Conservation (phyloP, 148 eudicot genomes). For the Vaccinium darrowii region DNA sequence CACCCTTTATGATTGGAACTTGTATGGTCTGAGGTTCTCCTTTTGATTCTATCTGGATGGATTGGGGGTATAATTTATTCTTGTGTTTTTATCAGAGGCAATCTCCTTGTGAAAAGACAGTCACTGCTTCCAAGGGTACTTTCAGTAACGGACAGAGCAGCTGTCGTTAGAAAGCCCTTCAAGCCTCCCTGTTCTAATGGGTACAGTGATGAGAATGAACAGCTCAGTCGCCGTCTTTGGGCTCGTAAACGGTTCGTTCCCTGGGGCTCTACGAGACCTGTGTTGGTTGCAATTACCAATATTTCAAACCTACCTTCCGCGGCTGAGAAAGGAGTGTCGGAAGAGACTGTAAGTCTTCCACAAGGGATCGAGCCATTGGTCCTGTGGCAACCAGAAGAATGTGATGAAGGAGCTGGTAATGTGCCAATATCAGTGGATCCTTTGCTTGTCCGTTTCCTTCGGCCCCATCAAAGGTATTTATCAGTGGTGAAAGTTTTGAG, state of each 20-base stretch:
- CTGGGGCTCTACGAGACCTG: slow-evolving; percentile 73
- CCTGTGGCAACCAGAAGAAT: slow-evolving; percentile 82
- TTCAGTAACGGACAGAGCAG: slow-evolving; percentile 64
- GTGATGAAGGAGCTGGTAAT: slow-evolving; percentile 30
- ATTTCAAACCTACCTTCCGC: slow-evolving; percentile 29
- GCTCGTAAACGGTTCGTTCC: slow-evolving; percentile 94
- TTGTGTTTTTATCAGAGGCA: slow-evolving; percentile 49
- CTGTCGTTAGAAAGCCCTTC: slow-evolving; percentile 76
- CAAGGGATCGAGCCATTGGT: slow-evolving; percentile 79
- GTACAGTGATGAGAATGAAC: slow-evolving; percentile 46
- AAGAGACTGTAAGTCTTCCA: slow-evolving; percentile 58
- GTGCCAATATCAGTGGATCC: slow-evolving; percentile 62
- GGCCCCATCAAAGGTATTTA: slow-evolving; percentile 95
- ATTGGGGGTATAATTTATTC: background rate
- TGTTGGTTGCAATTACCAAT: slow-evolving; percentile 39
- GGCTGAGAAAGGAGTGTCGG: slow-evolving; percentile 40
- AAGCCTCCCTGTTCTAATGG: slow-evolving; percentile 75
- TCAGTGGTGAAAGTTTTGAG: background rate
- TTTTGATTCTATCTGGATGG: background rate
- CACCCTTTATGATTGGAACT: background rate
- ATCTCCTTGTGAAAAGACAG: slow-evolving; percentile 72
- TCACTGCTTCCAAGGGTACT: slow-evolving; percentile 83
- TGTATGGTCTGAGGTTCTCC: background rate
- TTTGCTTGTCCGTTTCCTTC: slow-evolving; percentile 81
- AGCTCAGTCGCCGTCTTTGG: slow-evolving; percentile 68